Evolutionary conservation across 129 eudicot genomes (phyloP), one percentile per base, ranked within the genome.

Genomic region (Scalesia atractyloides): DNA sequence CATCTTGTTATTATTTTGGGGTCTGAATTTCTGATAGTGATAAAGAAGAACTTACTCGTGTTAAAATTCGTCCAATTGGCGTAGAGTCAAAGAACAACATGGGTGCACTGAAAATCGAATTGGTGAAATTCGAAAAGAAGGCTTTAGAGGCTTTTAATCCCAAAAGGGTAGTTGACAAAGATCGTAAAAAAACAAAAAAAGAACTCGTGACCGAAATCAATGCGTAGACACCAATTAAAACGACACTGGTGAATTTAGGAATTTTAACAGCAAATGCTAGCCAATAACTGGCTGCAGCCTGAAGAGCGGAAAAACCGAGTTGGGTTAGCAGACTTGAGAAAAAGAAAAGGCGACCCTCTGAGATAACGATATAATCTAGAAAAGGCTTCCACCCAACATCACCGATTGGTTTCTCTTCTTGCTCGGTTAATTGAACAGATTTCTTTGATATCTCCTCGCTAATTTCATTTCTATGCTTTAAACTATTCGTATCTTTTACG

Each of bases 61-160:
- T 84, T 26, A 89, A 75, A 36, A 86, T 86, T 82, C 91, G 68
- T 19, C 96, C 91, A 70, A 89, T 82, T 30, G 96, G 96, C 22
- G 91, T 89, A 65, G 96, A 86, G 75, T 89, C 96, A 63, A 89
- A 89, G 77, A 89, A 89, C 74, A 81, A 81, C 96, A 86, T 89
- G 15, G 96, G 91, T 33, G 91, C 96, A 30, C 64, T 75, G 34
- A 82, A 83, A 22, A 89, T 59, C 2, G 91, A 86, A 64, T 81
- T 48, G 34, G 57, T 81, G 19, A 89, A 79, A 56, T 80, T 82
- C 7, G 64, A 56, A 66, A 89, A 89, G 73, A 86, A 84, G 3
- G 83, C 67, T 82, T 79, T 64, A 1, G 96, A 89, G 49, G 96
- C 96, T 82, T 70, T 81, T 46, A 89, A 82, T 76, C 91, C 91